A percentile compares a stretch with the other conserved stretches of the same genome.
phyloP scores from a whole-genome alignment of 129 eudicot genomes.

The Flaveria ramosissima region DNA sequence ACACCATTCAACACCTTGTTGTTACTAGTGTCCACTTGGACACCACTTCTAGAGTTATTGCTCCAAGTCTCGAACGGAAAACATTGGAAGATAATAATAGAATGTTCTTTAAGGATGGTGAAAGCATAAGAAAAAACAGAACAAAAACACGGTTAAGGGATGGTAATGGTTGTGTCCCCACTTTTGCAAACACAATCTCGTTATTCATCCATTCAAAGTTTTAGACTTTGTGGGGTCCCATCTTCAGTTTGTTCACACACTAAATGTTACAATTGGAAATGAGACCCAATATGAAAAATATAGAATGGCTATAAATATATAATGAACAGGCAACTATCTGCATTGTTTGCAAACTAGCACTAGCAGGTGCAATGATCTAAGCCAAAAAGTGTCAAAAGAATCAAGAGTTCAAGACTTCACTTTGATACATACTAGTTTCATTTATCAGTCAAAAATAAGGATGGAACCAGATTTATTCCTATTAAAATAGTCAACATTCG shows the following conservation, averaged over 20 bases:
- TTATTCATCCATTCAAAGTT: neutral
- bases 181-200: neutral
- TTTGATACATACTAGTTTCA: neutral
- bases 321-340: slow-evolving; percentile 8
- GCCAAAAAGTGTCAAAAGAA: neutral
- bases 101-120: neutral
- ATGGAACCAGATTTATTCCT: neutral
- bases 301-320: neutral
- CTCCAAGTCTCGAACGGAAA: too few relatives aligned
- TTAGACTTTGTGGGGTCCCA: neutral
- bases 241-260: neutral
- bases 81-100: neutral
- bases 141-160: neutral
- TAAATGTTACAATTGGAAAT: neutral
- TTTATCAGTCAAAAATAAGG: neutral
- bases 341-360: slow-evolving; percentile 13
- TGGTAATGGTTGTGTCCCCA: neutral
- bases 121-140: neutral
- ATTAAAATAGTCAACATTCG: neutral
- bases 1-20: too few relatives aligned
- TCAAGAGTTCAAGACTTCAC: slow-evolving; percentile 11
- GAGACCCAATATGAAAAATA: neutral
- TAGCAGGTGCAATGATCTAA: neutral
- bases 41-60: too few relatives aligned
- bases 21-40: too few relatives aligned